Conservation (phyloP, 768 basidiomycete species). For the Trametes meyenii region DNA sequence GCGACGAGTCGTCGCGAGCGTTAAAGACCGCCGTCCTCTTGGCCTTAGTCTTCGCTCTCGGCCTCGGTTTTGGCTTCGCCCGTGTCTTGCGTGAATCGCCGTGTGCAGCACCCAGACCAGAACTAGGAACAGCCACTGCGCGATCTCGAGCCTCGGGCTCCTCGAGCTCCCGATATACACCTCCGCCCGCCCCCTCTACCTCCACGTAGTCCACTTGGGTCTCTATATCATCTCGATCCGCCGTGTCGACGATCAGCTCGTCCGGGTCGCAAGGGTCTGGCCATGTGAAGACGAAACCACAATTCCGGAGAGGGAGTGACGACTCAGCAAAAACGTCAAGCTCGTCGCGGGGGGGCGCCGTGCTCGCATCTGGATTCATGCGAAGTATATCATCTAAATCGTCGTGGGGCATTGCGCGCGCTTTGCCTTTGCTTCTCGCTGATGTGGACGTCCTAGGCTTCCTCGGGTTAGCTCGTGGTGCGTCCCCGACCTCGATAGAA, state of each 20-base stretch:
- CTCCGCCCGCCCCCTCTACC: neutral
- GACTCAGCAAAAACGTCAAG: conserved; percentile 7
- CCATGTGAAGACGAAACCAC: conserved; percentile 31
- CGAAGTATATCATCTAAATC: neutral
- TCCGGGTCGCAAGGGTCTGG: conserved; percentile 31
- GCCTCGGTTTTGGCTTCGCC: no score
- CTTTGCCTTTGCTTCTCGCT: conserved; percentile 11
- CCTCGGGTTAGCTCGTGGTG: neutral
- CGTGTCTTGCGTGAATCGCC: no score
- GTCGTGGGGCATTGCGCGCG: neutral
- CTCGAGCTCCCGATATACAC: conserved; percentile 1
- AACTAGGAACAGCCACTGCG: no score
- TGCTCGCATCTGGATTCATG: no score
- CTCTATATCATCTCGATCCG: conserved; percentile 6
- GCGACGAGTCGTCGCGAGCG: no score
- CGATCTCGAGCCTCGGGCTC: neutral
- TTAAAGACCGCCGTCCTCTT: no score
- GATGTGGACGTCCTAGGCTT: neutral
- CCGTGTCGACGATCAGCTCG: conserved; percentile 17
- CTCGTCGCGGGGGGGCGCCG: neutral
- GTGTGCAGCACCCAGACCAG: no score
- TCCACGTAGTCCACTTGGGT: conserved; percentile 1
- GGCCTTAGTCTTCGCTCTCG: no score
- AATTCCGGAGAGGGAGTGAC: conserved; percentile 12
- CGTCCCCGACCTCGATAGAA: neutral